These are phyloP conservation scores for Thalassiosira profunda DNA, from an alignment of 108 stramenopile genomes.

Conservation along the genomic window DNA sequence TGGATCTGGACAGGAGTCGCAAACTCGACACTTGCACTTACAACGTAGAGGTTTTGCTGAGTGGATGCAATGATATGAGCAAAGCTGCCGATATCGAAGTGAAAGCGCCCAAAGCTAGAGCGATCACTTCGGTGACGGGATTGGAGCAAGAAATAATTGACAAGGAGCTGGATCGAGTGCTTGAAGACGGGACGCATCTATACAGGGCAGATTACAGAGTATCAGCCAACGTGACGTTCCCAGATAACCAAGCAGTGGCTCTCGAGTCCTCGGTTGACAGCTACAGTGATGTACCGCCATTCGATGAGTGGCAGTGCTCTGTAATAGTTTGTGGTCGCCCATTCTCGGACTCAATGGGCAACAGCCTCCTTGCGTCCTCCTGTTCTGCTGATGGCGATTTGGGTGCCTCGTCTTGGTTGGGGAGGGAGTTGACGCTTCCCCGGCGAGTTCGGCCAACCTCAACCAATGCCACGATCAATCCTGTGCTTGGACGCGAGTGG, in stretches of 20 bases:
- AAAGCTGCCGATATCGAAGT: constrained; percentile 2
- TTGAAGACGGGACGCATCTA: not conserved
- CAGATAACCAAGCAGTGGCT: not conserved
- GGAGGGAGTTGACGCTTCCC: no score
- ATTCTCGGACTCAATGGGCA: not conserved
- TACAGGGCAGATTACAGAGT: not conserved
- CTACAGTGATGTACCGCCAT: not conserved
- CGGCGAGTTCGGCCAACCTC: no score
- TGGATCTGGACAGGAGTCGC: not conserved
- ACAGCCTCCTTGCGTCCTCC: constrained; percentile 5
- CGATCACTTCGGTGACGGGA: constrained; percentile 9
- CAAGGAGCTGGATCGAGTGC: not conserved
- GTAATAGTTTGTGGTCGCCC: not conserved
- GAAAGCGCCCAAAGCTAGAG: constrained; percentile 10
- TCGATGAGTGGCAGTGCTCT: not conserved
- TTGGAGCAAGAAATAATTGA: constrained; percentile 7
- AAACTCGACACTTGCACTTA: constrained; percentile 11
- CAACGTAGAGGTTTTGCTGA: constrained; percentile 12
- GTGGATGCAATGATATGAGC: not conserved
- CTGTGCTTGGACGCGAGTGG: constrained; percentile 56
- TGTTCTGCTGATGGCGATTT: not conserved
- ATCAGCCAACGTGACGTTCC: not conserved
- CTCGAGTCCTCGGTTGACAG: not conserved
- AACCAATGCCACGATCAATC: not conserved
- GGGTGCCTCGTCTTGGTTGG: constrained; percentile 5